Evolutionary conservation across 257 asterid species (phyloP).

Genomic region (Scutellaria baicalensis): DNA sequence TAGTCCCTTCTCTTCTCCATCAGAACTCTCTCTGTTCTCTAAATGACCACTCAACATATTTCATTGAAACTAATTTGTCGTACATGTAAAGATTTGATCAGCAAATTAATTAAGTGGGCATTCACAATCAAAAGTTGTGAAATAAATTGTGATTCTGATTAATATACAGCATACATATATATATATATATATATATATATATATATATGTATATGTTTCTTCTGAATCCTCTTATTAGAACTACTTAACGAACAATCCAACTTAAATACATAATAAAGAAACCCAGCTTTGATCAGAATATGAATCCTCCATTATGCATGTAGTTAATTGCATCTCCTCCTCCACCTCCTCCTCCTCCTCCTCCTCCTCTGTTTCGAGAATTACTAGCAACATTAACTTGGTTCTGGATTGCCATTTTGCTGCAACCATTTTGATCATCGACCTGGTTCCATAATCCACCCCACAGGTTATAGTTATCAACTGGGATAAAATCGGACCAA

Average conservation of each 20-base stretch:
- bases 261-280: neutral
- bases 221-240: neutral
- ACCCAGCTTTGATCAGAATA: conserved; percentile 13
- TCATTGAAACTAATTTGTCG: too few relatives aligned
- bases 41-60: too few relatives aligned
- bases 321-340: conserved; percentile 9
- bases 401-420: conserved; percentile 25
- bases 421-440: conserved; percentile 28
- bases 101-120: too few relatives aligned
- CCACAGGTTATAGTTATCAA: conserved; percentile 35
- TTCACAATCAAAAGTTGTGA: too few relatives aligned
- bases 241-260: neutral
- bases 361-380: too few relatives aligned
- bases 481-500: conserved; percentile 22
- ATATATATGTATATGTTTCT: too few relatives aligned
- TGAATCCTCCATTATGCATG: conserved; percentile 20
- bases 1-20: too few relatives aligned
- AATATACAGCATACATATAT: neutral
- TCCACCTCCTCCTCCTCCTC: neutral
- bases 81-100: too few relatives aligned
- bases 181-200: too few relatives aligned
- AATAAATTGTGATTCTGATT: neutral
- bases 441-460: conserved; percentile 46
- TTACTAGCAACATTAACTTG: conserved; percentile 7
- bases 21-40: too few relatives aligned